phyloP scores from a whole-genome alignment of 140 eudicot species.

The Senecio squalidus region DNA sequence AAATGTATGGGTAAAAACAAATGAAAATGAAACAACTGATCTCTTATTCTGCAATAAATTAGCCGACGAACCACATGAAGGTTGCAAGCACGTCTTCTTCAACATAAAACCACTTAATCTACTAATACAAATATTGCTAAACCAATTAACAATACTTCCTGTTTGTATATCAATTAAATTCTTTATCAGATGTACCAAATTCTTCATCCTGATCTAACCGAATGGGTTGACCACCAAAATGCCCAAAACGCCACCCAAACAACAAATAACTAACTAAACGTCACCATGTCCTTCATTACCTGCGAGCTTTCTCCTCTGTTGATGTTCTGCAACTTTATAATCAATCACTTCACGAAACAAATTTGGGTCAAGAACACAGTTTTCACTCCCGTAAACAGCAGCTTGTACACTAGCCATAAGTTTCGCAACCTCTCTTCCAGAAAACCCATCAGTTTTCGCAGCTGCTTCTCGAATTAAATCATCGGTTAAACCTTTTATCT shows the following conservation, averaged over 20 bases:
- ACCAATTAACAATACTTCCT: constrained; percentile 11
- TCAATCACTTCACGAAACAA: constrained; percentile 87
- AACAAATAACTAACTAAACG: constrained; percentile 11
- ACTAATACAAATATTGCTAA: constrained; percentile 8
- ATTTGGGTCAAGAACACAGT: constrained; percentile 69
- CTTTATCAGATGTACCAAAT: constrained; percentile 12
- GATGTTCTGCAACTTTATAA: constrained; percentile 96
- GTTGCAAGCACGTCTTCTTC: constrained; percentile 11
- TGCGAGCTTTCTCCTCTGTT: constrained; percentile 79
- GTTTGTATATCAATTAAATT: constrained; percentile 22
- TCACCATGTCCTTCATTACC: constrained; percentile 27
- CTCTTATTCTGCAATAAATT: constrained; percentile 17
- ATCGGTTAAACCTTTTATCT: constrained; percentile 64
- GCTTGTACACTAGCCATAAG: constrained; percentile 98
- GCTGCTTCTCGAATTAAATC: constrained; percentile 72
- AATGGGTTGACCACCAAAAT: constrained; percentile 29
- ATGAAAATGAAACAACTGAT: neutral
- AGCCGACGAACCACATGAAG: constrained; percentile 8
- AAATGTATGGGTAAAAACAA: neutral
- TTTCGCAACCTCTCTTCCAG: constrained; percentile 96
- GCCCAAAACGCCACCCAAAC: constrained; percentile 30
- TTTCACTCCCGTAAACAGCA: constrained; percentile 89
- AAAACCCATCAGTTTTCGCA: constrained; percentile 72
- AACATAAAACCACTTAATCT: neutral
- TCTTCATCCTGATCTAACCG: constrained; percentile 1